phyloP scores from a whole-genome alignment of 148 eudicot species.

The Nepenthes gracilis region DNA sequence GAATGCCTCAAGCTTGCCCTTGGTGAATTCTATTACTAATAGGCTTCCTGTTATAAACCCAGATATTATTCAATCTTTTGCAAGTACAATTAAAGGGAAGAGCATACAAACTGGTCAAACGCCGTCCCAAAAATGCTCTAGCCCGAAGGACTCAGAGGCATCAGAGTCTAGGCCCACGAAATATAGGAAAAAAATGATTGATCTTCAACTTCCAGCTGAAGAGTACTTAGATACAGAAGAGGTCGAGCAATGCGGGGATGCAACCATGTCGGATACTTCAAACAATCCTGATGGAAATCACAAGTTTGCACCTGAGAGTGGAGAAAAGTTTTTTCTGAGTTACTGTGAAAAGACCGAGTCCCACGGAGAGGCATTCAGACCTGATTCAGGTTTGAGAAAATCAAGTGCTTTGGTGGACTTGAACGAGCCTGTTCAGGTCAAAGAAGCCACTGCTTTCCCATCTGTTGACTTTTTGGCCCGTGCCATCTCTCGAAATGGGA shows the following conservation, averaged over 20 bases:
- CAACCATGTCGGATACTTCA: slow-evolving; percentile 13
- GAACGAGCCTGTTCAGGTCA: slow-evolving; percentile 65
- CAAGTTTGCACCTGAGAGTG: slow-evolving; percentile 15
- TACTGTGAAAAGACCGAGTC: slow-evolving; percentile 16
- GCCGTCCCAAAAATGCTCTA: slow-evolving; percentile 24
- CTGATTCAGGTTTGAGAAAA: slow-evolving; percentile 21
- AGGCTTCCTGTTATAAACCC: slow-evolving; percentile 22
- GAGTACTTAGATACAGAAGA: slow-evolving; percentile 61
- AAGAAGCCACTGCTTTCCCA: slow-evolving; percentile 24
- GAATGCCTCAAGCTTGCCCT: slow-evolving; percentile 34
- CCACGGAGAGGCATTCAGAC: slow-evolving; percentile 21
- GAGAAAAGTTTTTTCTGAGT: slow-evolving; percentile 12
- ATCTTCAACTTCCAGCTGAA: slow-evolving; percentile 75
- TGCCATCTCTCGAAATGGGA: slow-evolving; percentile 13
- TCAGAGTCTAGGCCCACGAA: slow-evolving; percentile 73
- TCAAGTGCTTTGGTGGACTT: slow-evolving; percentile 52
- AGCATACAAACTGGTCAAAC: slow-evolving; percentile 19
- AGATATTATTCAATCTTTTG: slow-evolving; percentile 26
- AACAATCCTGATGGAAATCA: slow-evolving; percentile 12
- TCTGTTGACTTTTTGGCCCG: slow-evolving; percentile 23
- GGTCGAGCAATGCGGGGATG: slow-evolving; percentile 23
- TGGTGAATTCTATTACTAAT: slow-evolving; percentile 20
- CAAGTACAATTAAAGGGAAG: slow-evolving; percentile 29
- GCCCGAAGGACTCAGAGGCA: slow-evolving; percentile 46
- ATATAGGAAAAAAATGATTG: slow-evolving; percentile 56